phyloP scores from a whole-genome alignment of 139 green algal genomes.

The Chlamydomonas sp. region DNA sequence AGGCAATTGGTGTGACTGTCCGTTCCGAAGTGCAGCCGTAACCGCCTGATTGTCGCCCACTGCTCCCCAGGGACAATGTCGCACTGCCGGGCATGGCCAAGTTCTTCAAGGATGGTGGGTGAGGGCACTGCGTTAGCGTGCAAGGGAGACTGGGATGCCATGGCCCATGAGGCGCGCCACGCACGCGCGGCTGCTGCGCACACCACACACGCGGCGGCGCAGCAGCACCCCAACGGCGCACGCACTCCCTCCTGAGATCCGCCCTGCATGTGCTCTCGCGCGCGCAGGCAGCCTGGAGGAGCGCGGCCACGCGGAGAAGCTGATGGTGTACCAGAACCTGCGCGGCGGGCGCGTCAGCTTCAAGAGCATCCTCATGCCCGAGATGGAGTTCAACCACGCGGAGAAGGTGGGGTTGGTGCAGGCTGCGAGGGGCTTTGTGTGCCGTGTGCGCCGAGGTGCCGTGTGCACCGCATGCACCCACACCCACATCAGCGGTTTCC shows the following conservation, averaged over 20 bases:
- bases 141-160: not conserved
- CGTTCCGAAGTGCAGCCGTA: too few relatives aligned
- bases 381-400: constrained; percentile 60
- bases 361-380: constrained; percentile 65
- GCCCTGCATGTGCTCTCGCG: too few relatives aligned
- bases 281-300: constrained; percentile 61
- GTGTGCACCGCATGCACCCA: too few relatives aligned
- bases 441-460: too few relatives aligned
- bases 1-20: constrained; percentile 1
- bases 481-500: too few relatives aligned
- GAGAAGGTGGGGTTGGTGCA: constrained; percentile 42
- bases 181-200: not conserved
- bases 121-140: not conserved
- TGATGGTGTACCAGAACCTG: constrained; percentile 79
- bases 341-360: constrained; percentile 83
- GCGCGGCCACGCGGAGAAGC: constrained; percentile 79
- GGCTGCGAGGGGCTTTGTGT: too few relatives aligned
- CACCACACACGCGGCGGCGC: not conserved
- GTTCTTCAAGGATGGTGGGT: constrained; percentile 51
- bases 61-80: constrained; percentile 94
- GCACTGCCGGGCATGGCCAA: constrained; percentile 80
- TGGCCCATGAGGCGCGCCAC: not conserved
- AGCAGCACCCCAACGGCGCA: not conserved
- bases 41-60: too few relatives aligned
- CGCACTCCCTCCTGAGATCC: constrained; percentile 41